phyloP scores from a whole-genome alignment of 2,329 filamentous ascomycete genomes.

The Alternaria brassicae region DNA sequence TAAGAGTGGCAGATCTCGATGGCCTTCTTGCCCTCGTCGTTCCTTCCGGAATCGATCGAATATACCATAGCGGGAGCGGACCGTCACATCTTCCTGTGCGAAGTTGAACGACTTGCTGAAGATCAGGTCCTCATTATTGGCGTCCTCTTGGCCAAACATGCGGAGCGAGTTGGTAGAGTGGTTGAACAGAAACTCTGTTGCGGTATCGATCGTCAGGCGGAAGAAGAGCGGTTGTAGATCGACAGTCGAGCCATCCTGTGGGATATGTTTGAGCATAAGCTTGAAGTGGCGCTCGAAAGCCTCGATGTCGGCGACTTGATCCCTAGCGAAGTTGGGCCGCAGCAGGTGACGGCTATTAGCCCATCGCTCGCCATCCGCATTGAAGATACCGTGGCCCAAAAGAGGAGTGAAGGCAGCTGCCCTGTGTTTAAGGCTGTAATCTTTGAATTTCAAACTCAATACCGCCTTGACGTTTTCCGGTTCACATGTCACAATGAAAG shows the following conservation, averaged over 20 bases:
- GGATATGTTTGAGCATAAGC: constrained; percentile 65
- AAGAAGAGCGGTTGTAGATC: constrained; percentile 56
- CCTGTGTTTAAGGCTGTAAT: constrained; percentile 53
- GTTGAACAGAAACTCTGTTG: constrained; percentile 59
- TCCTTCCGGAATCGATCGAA: constrained; percentile 45
- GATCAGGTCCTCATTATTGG: constrained; percentile 43
- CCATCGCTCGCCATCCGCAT: constrained; percentile 54
- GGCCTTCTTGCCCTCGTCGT: constrained; percentile 48
- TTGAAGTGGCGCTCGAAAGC: constrained; percentile 68
- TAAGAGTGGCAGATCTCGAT: constrained; percentile 54
- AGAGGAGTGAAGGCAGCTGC: constrained; percentile 49
- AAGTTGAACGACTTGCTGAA: constrained; percentile 55
- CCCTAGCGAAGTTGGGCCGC: constrained; percentile 61
- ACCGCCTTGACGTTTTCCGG: constrained; percentile 59
- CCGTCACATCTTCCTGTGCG: constrained; percentile 50
- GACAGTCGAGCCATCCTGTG: constrained; percentile 57
- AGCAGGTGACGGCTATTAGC: constrained; percentile 56
- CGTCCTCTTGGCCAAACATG: constrained; percentile 38
- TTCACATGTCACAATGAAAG: constrained; percentile 53
- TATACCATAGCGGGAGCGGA: constrained; percentile 47
- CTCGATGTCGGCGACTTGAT: constrained; percentile 61
- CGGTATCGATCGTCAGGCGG: constrained; percentile 58
- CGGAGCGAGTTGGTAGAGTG: constrained; percentile 50
- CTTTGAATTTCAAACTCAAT: constrained; percentile 56
- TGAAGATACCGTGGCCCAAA: constrained; percentile 57